Evolutionary conservation across 1,284 basidiomycete species (phyloP), one percentile per base, ranked within the genome.

Genomic region (Marasmius fiardii): DNA sequence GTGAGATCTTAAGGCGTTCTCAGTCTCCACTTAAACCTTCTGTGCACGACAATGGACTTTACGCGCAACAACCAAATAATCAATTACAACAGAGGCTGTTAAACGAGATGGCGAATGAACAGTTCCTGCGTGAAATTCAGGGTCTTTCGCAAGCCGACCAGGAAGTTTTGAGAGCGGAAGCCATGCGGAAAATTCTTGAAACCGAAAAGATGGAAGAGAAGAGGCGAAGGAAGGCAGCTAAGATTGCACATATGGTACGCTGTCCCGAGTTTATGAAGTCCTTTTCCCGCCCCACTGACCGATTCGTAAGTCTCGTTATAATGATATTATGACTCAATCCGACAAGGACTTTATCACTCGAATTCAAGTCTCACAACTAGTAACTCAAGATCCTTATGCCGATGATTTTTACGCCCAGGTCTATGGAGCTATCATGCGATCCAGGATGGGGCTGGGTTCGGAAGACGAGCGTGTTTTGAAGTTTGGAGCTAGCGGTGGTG

Each of bases 271-370:
- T 56, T 21, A 8, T 14, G 53, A 37, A 11, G 12, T 5, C 49
- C 50, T 24, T 39, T 56, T 48, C 14, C 49, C 51, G 56, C 59
- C n/a, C 44, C 50, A 61, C 16, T 55, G 39, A 33, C n/a, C 28
- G 28, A 31, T 10, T 55, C 37, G 57, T n/a, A 52, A 97, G 95
- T 85, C 94, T 54, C 88, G 91, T 63, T 95, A 97, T 74, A 99
- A 99, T 69, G 95, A 98, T 69, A 80, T 98, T 54, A 99, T 99
- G 97, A 94, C 92, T 0, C 92, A 95, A 70, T 96, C 93, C 14
- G 97, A 99, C 80, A 99, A 99, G 76, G 97, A 99, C 68, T 99
- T 99, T 70, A 99, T 99, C 73, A 99, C 97, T 21, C 88, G 97
- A 39, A 99, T 99, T 58, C 97, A 99, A 73, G 93, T 99, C 47